These are phyloP conservation scores for Seminavis robusta DNA, from an alignment of 108 stramenopile genomes.

Conservation along the genomic window DNA sequence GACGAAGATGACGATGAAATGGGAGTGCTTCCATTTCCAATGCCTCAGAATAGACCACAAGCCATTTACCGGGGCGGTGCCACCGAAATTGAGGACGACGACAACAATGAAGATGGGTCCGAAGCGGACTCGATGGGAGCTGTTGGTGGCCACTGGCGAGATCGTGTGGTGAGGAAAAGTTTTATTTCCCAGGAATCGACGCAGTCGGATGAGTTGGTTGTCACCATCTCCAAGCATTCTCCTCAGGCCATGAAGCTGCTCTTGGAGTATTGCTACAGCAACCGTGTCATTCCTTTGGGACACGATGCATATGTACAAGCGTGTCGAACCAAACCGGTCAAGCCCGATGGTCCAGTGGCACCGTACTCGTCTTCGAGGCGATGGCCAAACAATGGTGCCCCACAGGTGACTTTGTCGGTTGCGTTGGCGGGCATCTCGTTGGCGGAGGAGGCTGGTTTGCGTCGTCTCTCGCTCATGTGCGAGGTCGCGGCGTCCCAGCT, in stretches of 20 bases:
- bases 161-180: constrained; percentile 13
- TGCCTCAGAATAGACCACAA: no score
- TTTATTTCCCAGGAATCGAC: background rate
- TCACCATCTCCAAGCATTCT: constrained; percentile 49
- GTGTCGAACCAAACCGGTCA: constrained; percentile 33
- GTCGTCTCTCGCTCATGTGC: constrained; percentile 79
- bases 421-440: constrained; percentile 66
- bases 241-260: constrained; percentile 83
- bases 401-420: constrained; percentile 56
- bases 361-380: constrained; percentile 19
- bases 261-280: constrained; percentile 87
- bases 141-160: background rate
- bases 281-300: constrained; percentile 71
- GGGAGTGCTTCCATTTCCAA: background rate
- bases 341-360: constrained; percentile 24
- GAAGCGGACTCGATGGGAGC: background rate
- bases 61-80: background rate
- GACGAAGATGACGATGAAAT: constrained; percentile 63
- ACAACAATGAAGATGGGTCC: background rate
- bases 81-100: constrained; percentile 3
- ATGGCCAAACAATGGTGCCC: constrained; percentile 58
- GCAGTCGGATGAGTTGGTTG: constrained; percentile 20
- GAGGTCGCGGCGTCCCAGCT: constrained; percentile 78
- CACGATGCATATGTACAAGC: constrained; percentile 59
- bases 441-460: constrained; percentile 77